phyloP scores from a whole-genome alignment of 2,329 filamentous ascomycete genomes.

The Cryphonectria radicalis region DNA sequence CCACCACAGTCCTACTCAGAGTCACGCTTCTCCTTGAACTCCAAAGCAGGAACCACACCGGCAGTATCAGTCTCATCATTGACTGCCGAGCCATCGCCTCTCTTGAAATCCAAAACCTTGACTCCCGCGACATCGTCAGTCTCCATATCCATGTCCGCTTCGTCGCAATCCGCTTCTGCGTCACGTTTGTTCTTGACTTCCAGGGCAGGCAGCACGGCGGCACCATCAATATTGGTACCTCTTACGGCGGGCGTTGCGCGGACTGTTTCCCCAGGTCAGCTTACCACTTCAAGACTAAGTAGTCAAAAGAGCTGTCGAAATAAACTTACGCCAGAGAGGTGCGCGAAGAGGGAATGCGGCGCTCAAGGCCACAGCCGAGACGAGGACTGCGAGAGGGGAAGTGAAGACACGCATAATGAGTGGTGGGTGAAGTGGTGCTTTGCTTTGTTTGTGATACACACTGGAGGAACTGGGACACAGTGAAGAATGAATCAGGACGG shows the following conservation, averaged over 20 bases:
- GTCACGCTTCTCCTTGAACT: not conserved
- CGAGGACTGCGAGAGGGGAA: constrained; percentile 15
- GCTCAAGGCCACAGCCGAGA: constrained; percentile 16
- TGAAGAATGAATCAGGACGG: not conserved
- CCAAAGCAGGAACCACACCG: not conserved
- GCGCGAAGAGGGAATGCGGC: constrained; percentile 11
- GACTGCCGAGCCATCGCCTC: not conserved
- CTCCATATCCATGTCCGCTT: not conserved
- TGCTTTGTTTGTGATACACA: not conserved
- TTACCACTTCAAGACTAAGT: not conserved
- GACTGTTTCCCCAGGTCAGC: not conserved
- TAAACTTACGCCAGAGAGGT: not conserved
- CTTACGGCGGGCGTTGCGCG: not conserved
- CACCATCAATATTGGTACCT: not conserved
- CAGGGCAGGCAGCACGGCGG: not conserved
- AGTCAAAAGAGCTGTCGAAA: not conserved
- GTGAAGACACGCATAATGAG: constrained; percentile 20
- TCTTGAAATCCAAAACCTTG: not conserved
- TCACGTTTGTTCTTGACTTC: not conserved
- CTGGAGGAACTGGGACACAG: not conserved
- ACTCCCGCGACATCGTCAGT: not conserved
- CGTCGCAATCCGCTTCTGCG: not conserved
- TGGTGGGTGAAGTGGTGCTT: not conserved
- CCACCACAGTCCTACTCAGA: not conserved
- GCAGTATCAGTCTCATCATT: not conserved